Conservation (phyloP, 768 basidiomycete genomes). For the Daedalea quercina region DNA sequence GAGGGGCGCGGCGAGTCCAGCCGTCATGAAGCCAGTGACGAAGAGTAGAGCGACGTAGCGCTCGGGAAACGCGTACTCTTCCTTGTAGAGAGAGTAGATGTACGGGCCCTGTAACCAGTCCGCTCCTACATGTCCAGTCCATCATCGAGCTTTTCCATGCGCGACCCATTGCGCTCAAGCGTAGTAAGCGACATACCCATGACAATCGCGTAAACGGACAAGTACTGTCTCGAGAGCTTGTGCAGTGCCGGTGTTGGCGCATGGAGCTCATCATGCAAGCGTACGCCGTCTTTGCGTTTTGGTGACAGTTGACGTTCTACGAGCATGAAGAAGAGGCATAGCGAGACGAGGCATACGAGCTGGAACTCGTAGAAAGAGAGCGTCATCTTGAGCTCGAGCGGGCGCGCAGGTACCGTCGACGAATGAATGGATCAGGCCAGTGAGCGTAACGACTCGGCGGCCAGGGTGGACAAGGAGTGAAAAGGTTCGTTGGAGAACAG, state of each 20-base stretch:
- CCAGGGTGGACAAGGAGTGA: no score
- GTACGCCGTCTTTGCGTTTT: conserved; percentile 6
- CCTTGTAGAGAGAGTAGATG: conserved; percentile 66
- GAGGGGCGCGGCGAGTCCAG: conserved; percentile 60
- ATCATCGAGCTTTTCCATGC: background rate
- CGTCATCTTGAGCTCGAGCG: background rate
- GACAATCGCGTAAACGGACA: conserved; percentile 63
- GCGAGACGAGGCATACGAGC: conserved; percentile 15
- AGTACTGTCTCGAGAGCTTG: conserved; percentile 40
- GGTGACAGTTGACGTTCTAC: conserved; percentile 17
- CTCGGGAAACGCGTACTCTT: conserved; percentile 60
- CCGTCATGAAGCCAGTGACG: conserved; percentile 71
- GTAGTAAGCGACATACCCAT: conserved; percentile 46
- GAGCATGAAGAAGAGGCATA: conserved; percentile 13
- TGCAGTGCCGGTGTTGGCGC: background rate
- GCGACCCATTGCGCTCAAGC: background rate
- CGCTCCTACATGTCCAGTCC: conserved; percentile 37
- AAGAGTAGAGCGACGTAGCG: conserved; percentile 63
- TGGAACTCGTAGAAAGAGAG: conserved; percentile 24
- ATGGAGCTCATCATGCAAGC: conserved; percentile 5
- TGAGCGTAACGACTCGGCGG: no score
- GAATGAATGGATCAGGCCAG: no score
- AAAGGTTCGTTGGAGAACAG: no score
- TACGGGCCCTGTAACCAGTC: conserved; percentile 83
- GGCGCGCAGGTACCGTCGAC: no score